Conservation (phyloP, 2,329 filamentous ascomycete genomes). For the Sordariomycetes sp. region DNA sequence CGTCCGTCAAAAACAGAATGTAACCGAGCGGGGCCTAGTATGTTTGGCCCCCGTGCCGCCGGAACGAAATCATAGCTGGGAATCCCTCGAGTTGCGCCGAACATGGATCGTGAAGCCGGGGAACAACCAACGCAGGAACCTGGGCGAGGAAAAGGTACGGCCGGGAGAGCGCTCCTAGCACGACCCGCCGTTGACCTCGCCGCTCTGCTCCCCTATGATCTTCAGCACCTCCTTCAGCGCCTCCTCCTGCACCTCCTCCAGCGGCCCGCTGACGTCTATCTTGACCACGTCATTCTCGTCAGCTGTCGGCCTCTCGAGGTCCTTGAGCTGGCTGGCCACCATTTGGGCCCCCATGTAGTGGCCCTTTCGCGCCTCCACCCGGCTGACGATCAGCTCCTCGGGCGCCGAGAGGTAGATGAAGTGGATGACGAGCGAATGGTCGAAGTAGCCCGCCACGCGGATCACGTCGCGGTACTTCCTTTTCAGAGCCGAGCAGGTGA, state of each 20-base stretch:
- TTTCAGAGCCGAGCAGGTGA: constrained; percentile 94
- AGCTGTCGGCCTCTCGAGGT: constrained; percentile 67
- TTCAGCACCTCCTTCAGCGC: constrained; percentile 45
- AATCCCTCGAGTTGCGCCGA: neutral
- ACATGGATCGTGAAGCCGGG: neutral
- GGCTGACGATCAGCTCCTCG: constrained; percentile 62
- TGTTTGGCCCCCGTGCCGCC: no score
- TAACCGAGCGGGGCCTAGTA: no score
- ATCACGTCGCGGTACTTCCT: constrained; percentile 94
- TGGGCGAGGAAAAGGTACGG: neutral
- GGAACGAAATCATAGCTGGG: neutral
- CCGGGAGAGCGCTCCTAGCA: neutral
- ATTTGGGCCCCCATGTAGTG: constrained; percentile 97
- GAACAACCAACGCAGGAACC: constrained; percentile 1
- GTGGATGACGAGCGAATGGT: constrained; percentile 65
- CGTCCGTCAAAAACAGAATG: no score
- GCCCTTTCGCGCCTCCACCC: constrained; percentile 63
- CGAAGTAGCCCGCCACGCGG: constrained; percentile 67
- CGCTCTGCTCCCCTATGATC: neutral
- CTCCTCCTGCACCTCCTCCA: constrained; percentile 49
- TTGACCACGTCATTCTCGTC: constrained; percentile 64
- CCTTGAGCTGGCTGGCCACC: constrained; percentile 85
- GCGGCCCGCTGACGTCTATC: constrained; percentile 53
- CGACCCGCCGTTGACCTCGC: neutral
- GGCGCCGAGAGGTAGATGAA: constrained; percentile 84